Base-by-base conservation (phyloP, 2,329 filamentous ascomycete species). In the Lasiodiplodia hormozganensis region DNA sequence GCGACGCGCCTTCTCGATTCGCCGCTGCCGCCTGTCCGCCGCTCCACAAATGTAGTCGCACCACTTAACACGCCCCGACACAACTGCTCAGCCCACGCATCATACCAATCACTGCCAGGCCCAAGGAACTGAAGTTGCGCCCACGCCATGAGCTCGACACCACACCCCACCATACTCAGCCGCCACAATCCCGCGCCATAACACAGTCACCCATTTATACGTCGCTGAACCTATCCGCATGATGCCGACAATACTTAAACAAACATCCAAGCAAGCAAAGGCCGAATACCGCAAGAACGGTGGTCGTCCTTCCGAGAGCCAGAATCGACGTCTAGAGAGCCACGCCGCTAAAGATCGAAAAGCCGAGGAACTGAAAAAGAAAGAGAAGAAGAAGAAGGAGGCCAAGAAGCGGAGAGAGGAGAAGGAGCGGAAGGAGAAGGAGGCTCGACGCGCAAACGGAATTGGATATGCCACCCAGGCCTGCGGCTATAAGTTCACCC, bases 401-500 rank as follows among this genome's bases (percentile, higher is more conserved):
- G 40, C 40, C 7, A 76, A 75, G 68, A 75, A 75, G 71, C 78
- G 73, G 69, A 74, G 75, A 21, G 73, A 75, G 43, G 75, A 77
- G 66, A 74, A 70, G 58, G 77, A 80, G 65, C 69, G 65, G 40
- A 78, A 76, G 51, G 78, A 80, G 38, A 70, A 69, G 12, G 70
- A 75, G 14, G 72, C 70, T 3, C 72, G 78, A 47, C 71, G 72
- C 36, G 72, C 74, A 49, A 68, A 74, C 23, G 79, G 79, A 1
- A 70, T 80, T 2, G 76, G 79, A 3, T 58, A 79, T 23, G 79
- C 79, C 8, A 81, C 79, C 6, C 79, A 81, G 68, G 56, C 80
- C 34, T 73, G 76, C 62, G 79, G 79, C n/a, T 81, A 75, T 58
- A 79, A 73, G 58, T 77, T 76, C 38, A 79, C 76, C 0, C 79